Conservation (phyloP, 306 rosid genomes). For the Quercus parvula region DNA sequence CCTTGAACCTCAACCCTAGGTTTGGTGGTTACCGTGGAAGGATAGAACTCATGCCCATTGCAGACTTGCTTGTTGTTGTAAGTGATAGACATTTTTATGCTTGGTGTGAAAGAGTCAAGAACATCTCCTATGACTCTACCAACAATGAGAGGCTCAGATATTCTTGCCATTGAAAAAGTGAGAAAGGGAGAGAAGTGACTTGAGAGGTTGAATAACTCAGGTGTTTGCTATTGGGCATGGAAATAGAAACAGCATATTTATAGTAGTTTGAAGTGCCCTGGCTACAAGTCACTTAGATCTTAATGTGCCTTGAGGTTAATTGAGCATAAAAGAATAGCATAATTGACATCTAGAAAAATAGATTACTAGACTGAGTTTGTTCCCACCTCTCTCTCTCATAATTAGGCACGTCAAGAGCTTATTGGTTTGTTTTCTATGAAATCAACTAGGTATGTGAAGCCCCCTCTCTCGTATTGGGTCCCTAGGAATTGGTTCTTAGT, state of each 20-base stretch:
- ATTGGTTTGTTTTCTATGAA: background rate
- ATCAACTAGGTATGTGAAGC: background rate
- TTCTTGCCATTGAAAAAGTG: conserved; percentile 39
- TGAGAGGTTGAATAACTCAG: background rate
- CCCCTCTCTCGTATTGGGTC: background rate
- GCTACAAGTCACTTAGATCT: conserved; percentile 13
- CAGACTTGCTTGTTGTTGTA: conserved; percentile 60
- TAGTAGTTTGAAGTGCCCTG: conserved; percentile 37
- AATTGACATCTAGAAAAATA: background rate
- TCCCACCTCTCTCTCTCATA: background rate
- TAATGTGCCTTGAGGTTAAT: background rate
- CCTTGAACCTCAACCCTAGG: conserved; percentile 80
- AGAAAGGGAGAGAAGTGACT: background rate
- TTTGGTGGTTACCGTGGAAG: conserved; percentile 49
- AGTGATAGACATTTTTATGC: conserved; percentile 45
- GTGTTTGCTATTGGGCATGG: conserved; percentile 19
- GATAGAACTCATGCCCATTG: conserved; percentile 76
- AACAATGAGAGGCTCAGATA: conserved; percentile 53
- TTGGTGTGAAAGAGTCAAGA: conserved; percentile 59
- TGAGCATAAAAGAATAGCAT: background rate
- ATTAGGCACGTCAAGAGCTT: background rate
- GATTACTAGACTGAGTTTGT: background rate
- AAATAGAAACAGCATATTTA: conserved; percentile 41
- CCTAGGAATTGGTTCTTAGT: conserved; percentile 43
- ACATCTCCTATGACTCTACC: conserved; percentile 93